Evolutionary conservation across 2,329 filamentous ascomycete species (phyloP), one percentile per base, ranked within the genome.

Genomic region (Clonostachys sp.): DNA sequence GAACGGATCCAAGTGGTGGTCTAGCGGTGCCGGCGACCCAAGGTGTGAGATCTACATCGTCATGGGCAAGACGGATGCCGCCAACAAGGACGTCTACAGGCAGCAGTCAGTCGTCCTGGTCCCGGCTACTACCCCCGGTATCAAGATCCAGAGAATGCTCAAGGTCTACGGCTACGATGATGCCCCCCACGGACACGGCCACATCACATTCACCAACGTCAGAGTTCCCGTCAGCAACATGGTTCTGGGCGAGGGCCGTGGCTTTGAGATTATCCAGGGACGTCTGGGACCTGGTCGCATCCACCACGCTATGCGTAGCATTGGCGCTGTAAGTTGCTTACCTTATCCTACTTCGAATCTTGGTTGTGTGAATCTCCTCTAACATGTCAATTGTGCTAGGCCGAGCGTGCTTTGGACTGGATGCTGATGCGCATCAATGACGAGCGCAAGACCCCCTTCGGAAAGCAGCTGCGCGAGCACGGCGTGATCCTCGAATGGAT

Each of bases 1-100:
- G 46, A 96, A 97, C 62, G 94, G 94, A 48, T 59, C 92, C 82
- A 99, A 99, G 89, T 99, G 94, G 94, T 99, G 94, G 94, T 95
- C 90, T 30, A 95, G 89, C 53, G 94, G 94, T 55, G 91, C 91
- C 16, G 94, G 94, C 49, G 94, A 99, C 71, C 87, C 87, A 49
- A 82, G 92, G 58, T 99, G 94, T 77, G 80, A 87, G 67, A 76
- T 99, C 65, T 97, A 96, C 73, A 85, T 99, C 52, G 91, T 96
- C 58, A 96, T 99, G 88, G 94, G 90, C 70, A 96, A 97, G 78
- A 87, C 82, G 12, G 88, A 95, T 62, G 76, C 87, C 44, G 73
- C 74, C 56, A 87, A 95, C 74, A 70, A 77, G 53, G 84, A 91
- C 64, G 73, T 83, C 18, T 96, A 97, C 79, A 81, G 81, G 61